Evolutionary conservation across 805 yeast species (phyloP), one percentile per base, ranked within the genome.

Genomic region (Middelhovenomyces tepae): DNA sequence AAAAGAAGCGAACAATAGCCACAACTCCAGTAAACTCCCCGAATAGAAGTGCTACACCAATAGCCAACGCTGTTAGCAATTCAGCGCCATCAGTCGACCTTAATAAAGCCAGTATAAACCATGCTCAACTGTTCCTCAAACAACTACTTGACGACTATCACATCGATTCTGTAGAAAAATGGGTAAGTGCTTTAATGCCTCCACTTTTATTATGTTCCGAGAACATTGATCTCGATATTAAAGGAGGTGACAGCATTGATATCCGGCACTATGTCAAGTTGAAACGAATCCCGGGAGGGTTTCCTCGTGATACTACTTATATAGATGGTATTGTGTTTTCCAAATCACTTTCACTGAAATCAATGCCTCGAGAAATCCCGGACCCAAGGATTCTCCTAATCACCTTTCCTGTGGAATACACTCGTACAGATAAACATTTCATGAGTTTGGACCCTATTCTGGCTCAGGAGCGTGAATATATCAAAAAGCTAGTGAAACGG

Each of bases 391-490:
- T 91, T 24, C 74, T 89, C 38, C 63, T 93, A 11, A 67, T 91
- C 4, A 78, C 86, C 65, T 91, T 91, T 48, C 95, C 96, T 0
- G 60, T 91, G 16, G 97, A 87, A 50, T 91, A 85, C 45, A 64
- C 76, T 38, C 75, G 78, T 39, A 75, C 73, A 25, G 84, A 79
- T 34, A 85, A 80, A 43, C 83, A 76, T 40, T 79, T 85, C 38
- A 74, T 85, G 55, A 81, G 94, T 49, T 61, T 87, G 36, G 81
- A 84, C 37, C 81, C 93, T 1, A 78, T 89, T 1, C 64, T 84
- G 31, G 81, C 89, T 0, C 97, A 91, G 51, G 96, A 89, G 50
- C 64, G 71, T 30, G 95, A 89, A 45, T 89, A 79, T 48, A 65
- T 91, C 28, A 71, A 77, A 35, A 87, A 85, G 47, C 61, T 89